Conservation (phyloP, 768 basidiomycete species). For the Mycena sanguinolenta region DNA sequence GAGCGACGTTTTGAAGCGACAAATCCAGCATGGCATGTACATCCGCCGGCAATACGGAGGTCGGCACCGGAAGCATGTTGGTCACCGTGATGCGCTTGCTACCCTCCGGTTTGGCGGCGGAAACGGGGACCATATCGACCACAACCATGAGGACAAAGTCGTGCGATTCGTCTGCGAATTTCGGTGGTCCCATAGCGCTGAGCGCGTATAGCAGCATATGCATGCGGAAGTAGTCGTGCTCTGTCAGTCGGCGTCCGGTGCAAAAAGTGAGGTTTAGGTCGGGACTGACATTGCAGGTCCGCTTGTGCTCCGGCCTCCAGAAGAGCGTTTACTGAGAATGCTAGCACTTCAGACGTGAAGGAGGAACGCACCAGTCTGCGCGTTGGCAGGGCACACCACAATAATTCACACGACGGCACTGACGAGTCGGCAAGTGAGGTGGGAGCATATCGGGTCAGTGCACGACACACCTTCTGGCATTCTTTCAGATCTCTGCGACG, state of each 20-base stretch:
- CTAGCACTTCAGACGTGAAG: neutral
- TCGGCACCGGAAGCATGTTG: conserved; percentile 2
- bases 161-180: neutral
- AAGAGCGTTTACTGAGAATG: neutral
- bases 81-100: neutral
- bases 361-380: neutral
- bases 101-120: neutral
- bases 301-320: neutral
- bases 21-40: neutral
- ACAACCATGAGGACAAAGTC: conserved; percentile 11
- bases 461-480: no score
- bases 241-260: no score
- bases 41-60: neutral
- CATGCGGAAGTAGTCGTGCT: neutral
- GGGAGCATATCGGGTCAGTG: no score
- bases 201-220: conserved; percentile 8
- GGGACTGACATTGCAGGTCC: neutral
- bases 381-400: neutral
- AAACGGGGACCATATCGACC: neutral
- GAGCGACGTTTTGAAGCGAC: no score
- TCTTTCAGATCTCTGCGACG: no score
- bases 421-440: no score
- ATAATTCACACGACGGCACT: neutral
- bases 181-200: neutral
- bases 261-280: no score